Evolutionary conservation across 1,284 basidiomycete species (phyloP), one percentile per base, ranked within the genome.

Genomic region (Meripilus lineatus): DNA sequence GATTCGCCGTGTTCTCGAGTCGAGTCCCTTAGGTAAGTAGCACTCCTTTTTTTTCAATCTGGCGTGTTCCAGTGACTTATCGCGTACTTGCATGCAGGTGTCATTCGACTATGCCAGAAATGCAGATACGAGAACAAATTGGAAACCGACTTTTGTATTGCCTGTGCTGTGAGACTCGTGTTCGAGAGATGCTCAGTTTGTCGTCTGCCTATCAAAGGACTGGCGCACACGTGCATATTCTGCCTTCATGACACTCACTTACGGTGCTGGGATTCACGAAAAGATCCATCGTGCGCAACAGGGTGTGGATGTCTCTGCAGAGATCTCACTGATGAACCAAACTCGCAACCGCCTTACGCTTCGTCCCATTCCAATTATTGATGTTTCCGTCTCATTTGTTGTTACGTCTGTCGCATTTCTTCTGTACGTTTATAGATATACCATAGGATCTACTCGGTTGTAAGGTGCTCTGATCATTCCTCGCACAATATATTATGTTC

Each of bases 191-290:
- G 89, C 57, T 75, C 83, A 0, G 74, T 89, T 25, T 92, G 89
- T 61, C 75, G 88, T 32, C 69, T 90, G 15, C 84, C 88, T 3
- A 79, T 89, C 46, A 86, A 80, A 74, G 88, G 89, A 82, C 49
- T 63, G 23, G 58, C 58, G 14, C 50, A 58, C 21, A 47, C 46
- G 4, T 63, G 61, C 34, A 44, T 57, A 17, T 38, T 40, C 15
- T 63, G 61, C 36, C 46, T 56, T n/a, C 59, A 63, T 40, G 48
- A 57, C 13, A 52, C 54, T 11, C 61, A 63, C 35, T 47, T 59
- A 24, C 44, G 43, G 20, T 63, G 61, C 45, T 59, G 57, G 59
- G 46, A 46, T 22, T 38, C 17, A 11, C 51, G 55, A 18, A 52
- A 50, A 18, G 52, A 57, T 20, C 32, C 39, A 1, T 32, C 42